phyloP scores from a whole-genome alignment of 2,329 filamentous ascomycete species.

The Hypoxylon sp. region DNA sequence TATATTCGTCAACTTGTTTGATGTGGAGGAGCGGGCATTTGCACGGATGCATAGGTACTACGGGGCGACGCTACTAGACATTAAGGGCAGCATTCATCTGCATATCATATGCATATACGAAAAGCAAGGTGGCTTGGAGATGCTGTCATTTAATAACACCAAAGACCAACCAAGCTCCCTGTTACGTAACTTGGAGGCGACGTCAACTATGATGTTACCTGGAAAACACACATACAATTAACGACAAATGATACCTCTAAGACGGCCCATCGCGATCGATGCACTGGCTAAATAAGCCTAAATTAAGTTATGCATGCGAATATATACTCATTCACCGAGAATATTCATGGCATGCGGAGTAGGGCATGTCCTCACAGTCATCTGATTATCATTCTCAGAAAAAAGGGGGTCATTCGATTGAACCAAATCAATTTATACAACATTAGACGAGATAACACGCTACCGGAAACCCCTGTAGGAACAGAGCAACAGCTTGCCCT shows the following conservation, averaged over 20 bases:
- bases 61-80: not conserved
- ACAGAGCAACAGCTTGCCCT: constrained; percentile 8
- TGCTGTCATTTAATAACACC: not conserved
- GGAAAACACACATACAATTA: not conserved
- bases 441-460: constrained; percentile 13
- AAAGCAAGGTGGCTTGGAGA: not conserved
- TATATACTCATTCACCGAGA: constrained; percentile 15
- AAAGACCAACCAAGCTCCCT: not conserved
- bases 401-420: constrained; percentile 19
- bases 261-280: not conserved
- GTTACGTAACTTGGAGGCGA: not conserved
- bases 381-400: constrained; percentile 15
- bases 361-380: constrained; percentile 24
- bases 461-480: constrained; percentile 1
- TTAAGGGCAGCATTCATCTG: not conserved
- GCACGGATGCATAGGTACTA: not conserved
- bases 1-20: not conserved
- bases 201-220: not conserved
- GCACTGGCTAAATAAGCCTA: constrained; percentile 17
- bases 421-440: constrained; percentile 22
- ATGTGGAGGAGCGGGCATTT: not conserved
- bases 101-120: not conserved
- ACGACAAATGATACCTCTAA: not conserved
- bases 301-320: constrained; percentile 18
- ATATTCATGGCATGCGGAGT: constrained; percentile 1